phyloP scores from a whole-genome alignment of 2,329 filamentous ascomycete genomes.

The Xylariaceae sp. region DNA sequence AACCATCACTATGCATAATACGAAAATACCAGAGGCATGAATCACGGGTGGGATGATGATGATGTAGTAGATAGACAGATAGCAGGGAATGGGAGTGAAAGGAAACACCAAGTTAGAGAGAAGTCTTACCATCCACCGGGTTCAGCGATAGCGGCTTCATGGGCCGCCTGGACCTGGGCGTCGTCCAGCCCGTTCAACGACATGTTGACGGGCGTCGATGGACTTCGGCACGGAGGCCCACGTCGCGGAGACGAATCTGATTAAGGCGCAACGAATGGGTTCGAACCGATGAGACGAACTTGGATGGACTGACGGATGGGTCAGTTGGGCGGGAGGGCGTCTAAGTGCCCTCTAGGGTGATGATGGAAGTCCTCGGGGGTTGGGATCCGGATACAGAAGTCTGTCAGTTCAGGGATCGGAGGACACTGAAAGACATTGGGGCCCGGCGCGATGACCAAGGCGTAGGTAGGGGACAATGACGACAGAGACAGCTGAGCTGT shows the following conservation, averaged over 20 bases:
- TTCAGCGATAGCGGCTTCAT: conserved; percentile 73
- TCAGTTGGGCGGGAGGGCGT: conserved; percentile 4
- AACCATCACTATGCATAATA: background rate
- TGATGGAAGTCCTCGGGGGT: conserved; percentile 15
- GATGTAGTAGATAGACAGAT: background rate
- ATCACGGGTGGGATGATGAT: background rate
- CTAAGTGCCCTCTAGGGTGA: conserved; percentile 17
- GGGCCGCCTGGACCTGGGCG: conserved; percentile 73
- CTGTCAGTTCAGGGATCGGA: conserved; percentile 24
- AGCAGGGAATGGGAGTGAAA: background rate
- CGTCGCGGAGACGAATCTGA: background rate
- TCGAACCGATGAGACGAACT: background rate
- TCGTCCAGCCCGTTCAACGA: conserved; percentile 93
- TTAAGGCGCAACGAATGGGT: background rate
- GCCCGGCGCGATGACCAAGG: conserved; percentile 20
- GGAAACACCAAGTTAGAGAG: conserved; percentile 4
- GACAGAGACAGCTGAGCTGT: background rate
- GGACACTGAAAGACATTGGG: conserved; percentile 29
- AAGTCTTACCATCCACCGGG: conserved; percentile 84
- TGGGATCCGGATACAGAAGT: conserved; percentile 25
- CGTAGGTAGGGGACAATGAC: background rate
- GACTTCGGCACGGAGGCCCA: conserved; percentile 17
- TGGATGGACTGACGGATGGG: background rate
- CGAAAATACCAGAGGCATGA: conserved; percentile 1
- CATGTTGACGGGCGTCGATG: conserved; percentile 50